Percentiles rank a stretch among this genome's conserved stretches.
Evolutionary conservation across 2,329 filamentous ascomycete species (phyloP).

Genomic region (Trichoderma oligosporum): DNA sequence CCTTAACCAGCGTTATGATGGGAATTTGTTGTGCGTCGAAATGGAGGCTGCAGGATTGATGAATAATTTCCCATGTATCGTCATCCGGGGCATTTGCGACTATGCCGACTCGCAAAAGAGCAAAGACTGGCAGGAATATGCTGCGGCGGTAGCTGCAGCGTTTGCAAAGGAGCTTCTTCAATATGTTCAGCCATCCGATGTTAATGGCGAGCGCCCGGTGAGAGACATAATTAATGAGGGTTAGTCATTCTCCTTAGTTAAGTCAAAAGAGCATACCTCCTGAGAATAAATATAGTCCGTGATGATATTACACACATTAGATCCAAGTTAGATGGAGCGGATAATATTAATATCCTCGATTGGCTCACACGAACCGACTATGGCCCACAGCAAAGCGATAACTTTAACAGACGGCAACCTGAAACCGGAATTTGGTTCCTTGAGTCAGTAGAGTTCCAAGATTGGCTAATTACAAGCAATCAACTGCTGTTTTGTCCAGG

Average conservation of each 20-base stretch:
- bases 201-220: background rate
- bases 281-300: too few relatives aligned
- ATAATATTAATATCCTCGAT: constrained; percentile 26
- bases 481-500: constrained; percentile 44
- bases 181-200: background rate
- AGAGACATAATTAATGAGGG: background rate
- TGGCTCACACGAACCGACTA: constrained; percentile 41
- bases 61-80: constrained; percentile 5
- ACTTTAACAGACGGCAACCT: constrained; percentile 33
- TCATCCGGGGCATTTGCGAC: constrained; percentile 9
- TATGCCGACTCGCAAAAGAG: constrained; percentile 9
- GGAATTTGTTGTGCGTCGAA: background rate
- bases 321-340: background rate
- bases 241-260: too few relatives aligned
- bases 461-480: constrained; percentile 28
- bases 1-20: background rate
- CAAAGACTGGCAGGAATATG: background rate
- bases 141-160: background rate
- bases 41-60: constrained; percentile 15
- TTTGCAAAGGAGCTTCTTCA: constrained; percentile 5
- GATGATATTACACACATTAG: background rate
- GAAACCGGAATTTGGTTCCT: constrained; percentile 47
- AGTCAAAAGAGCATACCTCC: too few relatives aligned
- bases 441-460: constrained; percentile 33
- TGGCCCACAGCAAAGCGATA: constrained; percentile 38